phyloP scores from a whole-genome alignment of 163 green algal genomes.

The Chlorella variabilis region DNA sequence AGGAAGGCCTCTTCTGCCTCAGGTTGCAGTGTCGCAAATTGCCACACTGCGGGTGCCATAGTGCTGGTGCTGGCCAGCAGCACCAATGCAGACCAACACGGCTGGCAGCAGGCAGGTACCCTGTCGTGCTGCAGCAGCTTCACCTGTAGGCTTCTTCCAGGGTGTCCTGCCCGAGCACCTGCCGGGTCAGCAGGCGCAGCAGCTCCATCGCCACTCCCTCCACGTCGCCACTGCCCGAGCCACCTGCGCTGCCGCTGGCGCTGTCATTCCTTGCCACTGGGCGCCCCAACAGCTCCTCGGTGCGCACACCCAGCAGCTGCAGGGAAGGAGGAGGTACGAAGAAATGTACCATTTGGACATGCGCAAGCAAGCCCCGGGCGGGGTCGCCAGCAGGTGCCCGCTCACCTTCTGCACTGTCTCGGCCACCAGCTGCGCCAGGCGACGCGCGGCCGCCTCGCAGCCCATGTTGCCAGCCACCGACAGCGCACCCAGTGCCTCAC shows the following conservation, averaged over 20 bases:
- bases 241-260: background rate
- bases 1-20: no score
- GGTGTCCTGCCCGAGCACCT: background rate
- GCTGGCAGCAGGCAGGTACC: background rate
- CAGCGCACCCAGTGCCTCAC: background rate
- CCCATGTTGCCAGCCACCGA: background rate
- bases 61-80: background rate
- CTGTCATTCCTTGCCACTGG: background rate
- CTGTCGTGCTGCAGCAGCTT: background rate
- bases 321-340: background rate
- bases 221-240: background rate
- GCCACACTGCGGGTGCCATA: background rate
- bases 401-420: background rate
- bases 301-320: background rate
- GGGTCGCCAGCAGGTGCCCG: background rate
- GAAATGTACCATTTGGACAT: background rate
- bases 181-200: background rate
- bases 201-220: background rate
- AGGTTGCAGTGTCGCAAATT: no score
- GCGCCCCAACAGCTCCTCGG: background rate
- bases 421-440: slow-evolving; percentile 3
- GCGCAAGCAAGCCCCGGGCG: no score
- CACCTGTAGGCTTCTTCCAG: background rate
- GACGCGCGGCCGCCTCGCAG: slow-evolving; percentile 6
- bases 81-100: background rate